Evolutionary conservation across 257 asterid genomes (phyloP).

Genomic region (Solanum lycopersicoides): DNA sequence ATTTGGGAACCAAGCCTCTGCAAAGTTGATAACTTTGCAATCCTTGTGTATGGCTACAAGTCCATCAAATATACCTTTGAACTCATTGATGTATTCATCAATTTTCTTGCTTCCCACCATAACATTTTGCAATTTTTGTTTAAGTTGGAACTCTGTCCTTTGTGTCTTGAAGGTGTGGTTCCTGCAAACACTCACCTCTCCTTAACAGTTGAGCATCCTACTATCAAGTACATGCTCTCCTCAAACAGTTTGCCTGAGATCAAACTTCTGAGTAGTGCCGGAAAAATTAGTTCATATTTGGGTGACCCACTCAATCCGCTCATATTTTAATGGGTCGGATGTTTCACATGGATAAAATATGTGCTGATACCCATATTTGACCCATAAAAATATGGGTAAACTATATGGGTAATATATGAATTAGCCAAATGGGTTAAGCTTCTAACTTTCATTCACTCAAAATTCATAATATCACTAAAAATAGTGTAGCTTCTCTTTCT

Average conservation of each 20-base stretch:
- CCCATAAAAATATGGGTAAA: no score
- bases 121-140: neutral
- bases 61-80: neutral
- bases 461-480: no score
- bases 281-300: no score
- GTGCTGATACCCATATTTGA: no score
- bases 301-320: no score
- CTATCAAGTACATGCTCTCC: neutral
- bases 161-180: neutral
- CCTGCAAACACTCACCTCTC: neutral
- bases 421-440: no score
- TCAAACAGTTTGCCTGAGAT: neutral
- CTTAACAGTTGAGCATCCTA: neutral
- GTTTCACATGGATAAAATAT: no score
- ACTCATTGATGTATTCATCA: neutral
- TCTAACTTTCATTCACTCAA: no score
- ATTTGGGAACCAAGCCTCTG: neutral
- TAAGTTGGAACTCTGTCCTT: neutral
- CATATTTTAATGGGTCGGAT: no score
- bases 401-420: no score
- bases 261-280: neutral
- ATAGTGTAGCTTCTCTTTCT: no score
- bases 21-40: neutral
- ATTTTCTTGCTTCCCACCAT: neutral
- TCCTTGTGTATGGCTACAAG: neutral